phyloP scores from a whole-genome alignment of 371 early-diverging fungal genomes.

The Antonospora locustae region DNA sequence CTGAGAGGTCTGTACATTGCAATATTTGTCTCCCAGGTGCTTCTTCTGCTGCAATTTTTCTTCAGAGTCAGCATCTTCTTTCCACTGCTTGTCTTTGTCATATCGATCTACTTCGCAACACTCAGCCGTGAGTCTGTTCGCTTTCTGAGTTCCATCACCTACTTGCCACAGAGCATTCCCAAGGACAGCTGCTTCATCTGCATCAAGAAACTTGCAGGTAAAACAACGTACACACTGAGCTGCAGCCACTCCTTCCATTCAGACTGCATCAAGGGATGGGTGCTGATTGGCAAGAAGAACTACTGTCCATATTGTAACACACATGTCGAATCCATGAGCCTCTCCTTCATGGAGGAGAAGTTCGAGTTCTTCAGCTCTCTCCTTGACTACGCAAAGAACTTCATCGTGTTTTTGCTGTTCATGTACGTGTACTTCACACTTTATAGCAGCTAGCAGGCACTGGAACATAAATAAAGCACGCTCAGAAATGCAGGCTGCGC shows the following conservation, averaged over 20 bases:
- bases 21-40: no score
- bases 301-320: slow-evolving; percentile 71
- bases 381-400: slow-evolving; percentile 40
- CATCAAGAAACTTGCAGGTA: background rate
- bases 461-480: background rate
- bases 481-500: background rate
- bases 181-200: slow-evolving; percentile 25
- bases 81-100: no score
- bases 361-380: no score
- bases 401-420: slow-evolving; percentile 46
- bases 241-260: slow-evolving; percentile 60
- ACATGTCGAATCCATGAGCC: slow-evolving; percentile 50
- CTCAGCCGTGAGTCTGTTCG: no score
- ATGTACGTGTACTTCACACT: slow-evolving; percentile 10
- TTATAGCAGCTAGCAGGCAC: slow-evolving; percentile 1
- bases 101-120: no score
- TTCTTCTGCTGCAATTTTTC: no score
- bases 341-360: no score
- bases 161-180: no score
- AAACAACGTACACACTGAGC: slow-evolving; percentile 36
- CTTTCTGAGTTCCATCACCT: no score
- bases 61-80: no score
- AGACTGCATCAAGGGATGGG: slow-evolving; percentile 79
- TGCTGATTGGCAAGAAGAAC: slow-evolving; percentile 74
- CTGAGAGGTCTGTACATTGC: no score